Evolutionary conservation across 1,284 basidiomycete species (phyloP).

Genomic region (Quambalaria eucalypti): DNA sequence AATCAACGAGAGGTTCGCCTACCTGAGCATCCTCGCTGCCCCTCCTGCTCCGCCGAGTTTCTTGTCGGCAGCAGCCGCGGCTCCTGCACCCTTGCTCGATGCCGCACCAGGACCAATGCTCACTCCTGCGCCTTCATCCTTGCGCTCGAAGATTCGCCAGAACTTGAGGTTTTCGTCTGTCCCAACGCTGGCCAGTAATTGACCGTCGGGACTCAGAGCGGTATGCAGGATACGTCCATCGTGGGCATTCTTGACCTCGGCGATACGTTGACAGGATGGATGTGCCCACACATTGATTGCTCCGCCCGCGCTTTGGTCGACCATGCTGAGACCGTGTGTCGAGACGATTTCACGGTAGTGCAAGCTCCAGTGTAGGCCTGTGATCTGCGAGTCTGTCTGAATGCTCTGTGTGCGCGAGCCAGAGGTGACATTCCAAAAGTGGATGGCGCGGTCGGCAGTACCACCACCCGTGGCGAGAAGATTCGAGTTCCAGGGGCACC

Average conservation of each 20-base stretch:
- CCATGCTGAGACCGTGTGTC: conserved; percentile 63
- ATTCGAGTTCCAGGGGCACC: conserved; percentile 93
- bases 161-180: conserved; percentile 45
- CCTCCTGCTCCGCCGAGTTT: neutral
- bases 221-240: conserved; percentile 34
- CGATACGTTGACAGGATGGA: conserved; percentile 34
- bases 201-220: conserved; percentile 39
- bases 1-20: too few relatives aligned
- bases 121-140: conserved; percentile 7
- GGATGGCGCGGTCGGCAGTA: conserved; percentile 84
- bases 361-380: conserved; percentile 78
- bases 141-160: conserved; percentile 41
- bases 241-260: conserved; percentile 39
- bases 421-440: conserved; percentile 61
- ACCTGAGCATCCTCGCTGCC: neutral
- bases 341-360: conserved; percentile 83
- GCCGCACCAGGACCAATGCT: conserved; percentile 1
- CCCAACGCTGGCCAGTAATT: conserved; percentile 41
- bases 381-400: conserved; percentile 64
- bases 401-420: conserved; percentile 40
- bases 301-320: conserved; percentile 13
- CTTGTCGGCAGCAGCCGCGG: neutral
- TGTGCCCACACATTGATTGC: conserved; percentile 42
- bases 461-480: conserved; percentile 90
- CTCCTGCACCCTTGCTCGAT: neutral